phyloP scores from a whole-genome alignment of 2,329 filamentous ascomycete species.

The Bipolaris cookei region DNA sequence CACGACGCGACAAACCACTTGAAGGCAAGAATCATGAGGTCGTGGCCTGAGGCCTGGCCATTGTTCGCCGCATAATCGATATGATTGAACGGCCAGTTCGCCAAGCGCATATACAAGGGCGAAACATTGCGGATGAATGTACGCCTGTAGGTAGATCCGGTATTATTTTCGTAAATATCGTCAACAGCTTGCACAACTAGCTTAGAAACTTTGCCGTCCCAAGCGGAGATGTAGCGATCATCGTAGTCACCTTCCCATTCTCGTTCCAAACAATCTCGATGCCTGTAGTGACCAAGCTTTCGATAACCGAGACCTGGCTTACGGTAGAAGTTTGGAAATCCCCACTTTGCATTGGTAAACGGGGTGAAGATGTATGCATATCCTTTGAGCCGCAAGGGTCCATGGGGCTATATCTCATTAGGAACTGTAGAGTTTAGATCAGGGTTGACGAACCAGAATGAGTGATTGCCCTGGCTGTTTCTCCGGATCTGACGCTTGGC shows the following conservation, averaged over 20 bases:
- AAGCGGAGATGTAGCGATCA: conserved; percentile 42
- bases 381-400: conserved; percentile 25
- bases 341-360: conserved; percentile 31
- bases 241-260: conserved; percentile 37
- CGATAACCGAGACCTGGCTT: conserved; percentile 34
- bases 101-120: conserved; percentile 36
- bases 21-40: conserved; percentile 31
- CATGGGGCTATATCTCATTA: conserved; percentile 15
- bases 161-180: conserved; percentile 39
- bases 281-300: conserved; percentile 30
- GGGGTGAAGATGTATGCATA: conserved; percentile 32
- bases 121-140: conserved; percentile 41
- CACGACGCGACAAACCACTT: conserved; percentile 42
- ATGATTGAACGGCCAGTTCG: conserved; percentile 42
- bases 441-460: background rate
- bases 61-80: conserved; percentile 30
- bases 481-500: background rate
- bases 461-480: background rate
- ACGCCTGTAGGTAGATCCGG: conserved; percentile 37
- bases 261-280: conserved; percentile 34
- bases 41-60: conserved; percentile 29
- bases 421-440: background rate
- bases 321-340: conserved; percentile 35
- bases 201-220: conserved; percentile 38
- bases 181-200: conserved; percentile 43